phyloP scores from a whole-genome alignment of 108 stramenopile species.

The Skeletonema grethae region DNA sequence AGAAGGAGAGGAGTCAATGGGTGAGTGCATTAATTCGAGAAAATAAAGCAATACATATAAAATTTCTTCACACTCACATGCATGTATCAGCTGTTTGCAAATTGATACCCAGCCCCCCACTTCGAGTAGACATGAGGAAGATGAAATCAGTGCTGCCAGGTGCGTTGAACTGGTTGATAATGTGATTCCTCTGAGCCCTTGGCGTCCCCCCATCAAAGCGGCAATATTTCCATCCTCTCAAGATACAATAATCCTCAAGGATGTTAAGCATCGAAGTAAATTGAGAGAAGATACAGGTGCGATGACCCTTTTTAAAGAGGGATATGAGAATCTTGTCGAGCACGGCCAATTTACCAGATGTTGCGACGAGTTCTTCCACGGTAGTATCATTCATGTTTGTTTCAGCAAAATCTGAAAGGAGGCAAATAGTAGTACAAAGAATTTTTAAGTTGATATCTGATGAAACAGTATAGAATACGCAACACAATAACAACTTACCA shows the following conservation, averaged over 20 bases:
- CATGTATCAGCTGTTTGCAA: constrained; percentile 94
- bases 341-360: constrained; percentile 83
- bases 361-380: constrained; percentile 68
- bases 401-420: constrained; percentile 58
- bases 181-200: constrained; percentile 84
- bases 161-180: no score
- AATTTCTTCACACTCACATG: constrained; percentile 41
- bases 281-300: constrained; percentile 91
- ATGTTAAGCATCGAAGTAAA: constrained; percentile 90
- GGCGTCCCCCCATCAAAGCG: constrained; percentile 79
- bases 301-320: constrained; percentile 71
- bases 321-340: constrained; percentile 76
- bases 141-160: constrained; percentile 74
- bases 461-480: no score
- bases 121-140: constrained; percentile 93
- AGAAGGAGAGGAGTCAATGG: background rate
- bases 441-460: background rate
- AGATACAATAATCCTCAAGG: constrained; percentile 81
- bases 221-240: constrained; percentile 80
- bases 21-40: background rate
- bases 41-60: background rate
- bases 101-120: constrained; percentile 94
- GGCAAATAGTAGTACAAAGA: background rate
- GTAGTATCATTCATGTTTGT: constrained; percentile 49
- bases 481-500: background rate